Evolutionary conservation across 495 filamentous ascomycete genomes (phyloP), one percentile per base, ranked within the genome.

Genomic region (Penicillium crystallinum): DNA sequence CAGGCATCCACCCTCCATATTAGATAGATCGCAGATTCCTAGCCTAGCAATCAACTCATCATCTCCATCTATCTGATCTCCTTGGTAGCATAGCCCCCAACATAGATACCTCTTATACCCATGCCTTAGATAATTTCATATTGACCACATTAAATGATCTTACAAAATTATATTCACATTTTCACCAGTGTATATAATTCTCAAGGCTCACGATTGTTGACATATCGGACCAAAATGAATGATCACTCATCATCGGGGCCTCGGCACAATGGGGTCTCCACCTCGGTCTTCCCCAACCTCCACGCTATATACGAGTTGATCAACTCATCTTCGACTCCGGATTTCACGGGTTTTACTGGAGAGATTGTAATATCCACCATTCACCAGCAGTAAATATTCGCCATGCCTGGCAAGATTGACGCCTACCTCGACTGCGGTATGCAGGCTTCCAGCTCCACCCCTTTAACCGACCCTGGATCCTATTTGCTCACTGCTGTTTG

Each of bases 211-310:
- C 6, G 14, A 3, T 14, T n/a, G 12, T 23, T n/a, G 22, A 25
- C 12, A 17, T 25, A n/a, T 25, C 8, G 22, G 22, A 3, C 0
- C 5, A 15, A 29, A 30, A 33, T 21, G 30, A n/a, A 6, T 58
- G 59, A 65, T 65, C 59, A 65, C 58, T 62, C 58, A 65, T 65
- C 59, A 63, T 33, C 35, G 33, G n/a, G 55, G 54, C 63, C 63
- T 63, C 63, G 63, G 63, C 39, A 46, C 56, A 43, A n/a, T n/a
- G n/a, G n/a, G n/a, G n/a, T 53, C 55, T 49, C 62, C 62, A 52
- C 56, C 59, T 65, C 56, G 56, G 54, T 22, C 55, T 36, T 46
- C 6, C 22, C 45, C 49, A 36, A 30, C 36, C 35, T 12, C 35
- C 43, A 38, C 11, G 10, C 35, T 40, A 45, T 42, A 59, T 57